Evolutionary conservation across 2,329 filamentous ascomycete species (phyloP), one percentile per base, ranked within the genome.

Genomic region (Aureobasidium sp.): DNA sequence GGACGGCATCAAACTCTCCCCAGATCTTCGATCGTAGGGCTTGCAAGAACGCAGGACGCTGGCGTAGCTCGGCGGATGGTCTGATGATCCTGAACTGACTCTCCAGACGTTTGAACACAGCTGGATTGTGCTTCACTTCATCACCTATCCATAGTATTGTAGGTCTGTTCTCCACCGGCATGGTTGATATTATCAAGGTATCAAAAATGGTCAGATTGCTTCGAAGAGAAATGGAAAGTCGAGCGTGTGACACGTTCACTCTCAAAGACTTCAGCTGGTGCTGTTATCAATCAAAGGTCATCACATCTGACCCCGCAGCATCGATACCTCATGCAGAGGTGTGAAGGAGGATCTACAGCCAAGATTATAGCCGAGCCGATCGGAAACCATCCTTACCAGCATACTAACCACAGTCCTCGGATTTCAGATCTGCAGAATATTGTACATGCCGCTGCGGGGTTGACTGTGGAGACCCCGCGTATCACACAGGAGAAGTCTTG

Each of bases 1-100:
- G 84, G 50, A 77, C 79, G 55, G 71, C 77, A 12, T 74, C 72
- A 52, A 79, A 79, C 59, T 78, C 70, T 2, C 77, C 77, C 69
- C 76, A 78, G 53, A 64, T 70, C 56, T 69, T 72, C 39, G 71
- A 69, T 63, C 70, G 67, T 34, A 79, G 59, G 1, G 75, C 75
- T 10, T 67, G 37, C 50, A 72, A 77, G 68, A 78, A 78, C 8
- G 75, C 74, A 6, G 70, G 71, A 10, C 77, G 68, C 2, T 66
- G 64, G 67, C 74, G 73, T 1, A 72, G 74, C 63, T 77, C 70
- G n/a, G 71, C 75, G 20, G 32, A 36, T 5, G 52, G 52, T 34
- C 76, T 67, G 48, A 74, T 70, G 59, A 78, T 72, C n/a, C 69
- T 66, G 68, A 78, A 79, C 20, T 71, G 72, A n/a, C 61, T 63